These are phyloP conservation scores for Aquilaria agallochum DNA, from an alignment of 441 rosid genomes.

Conservation along the genomic window DNA sequence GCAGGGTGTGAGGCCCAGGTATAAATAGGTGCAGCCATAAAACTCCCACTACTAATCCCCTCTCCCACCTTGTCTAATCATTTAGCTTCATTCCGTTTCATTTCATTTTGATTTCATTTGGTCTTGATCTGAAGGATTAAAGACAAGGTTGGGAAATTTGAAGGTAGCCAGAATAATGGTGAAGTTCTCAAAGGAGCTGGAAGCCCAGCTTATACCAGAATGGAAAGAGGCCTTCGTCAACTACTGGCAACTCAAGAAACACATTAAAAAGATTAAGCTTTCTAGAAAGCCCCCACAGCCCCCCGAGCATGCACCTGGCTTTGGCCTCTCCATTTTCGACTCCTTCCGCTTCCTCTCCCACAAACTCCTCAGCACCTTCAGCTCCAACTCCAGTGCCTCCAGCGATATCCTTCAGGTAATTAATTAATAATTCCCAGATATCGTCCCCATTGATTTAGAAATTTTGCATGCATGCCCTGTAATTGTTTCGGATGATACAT, in stretches of 20 bases:
- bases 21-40: too few relatives aligned
- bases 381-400: conserved; percentile 9
- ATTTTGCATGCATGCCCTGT: conserved; percentile 6
- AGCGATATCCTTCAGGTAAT: conserved; percentile 65
- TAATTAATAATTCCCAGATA: not conserved
- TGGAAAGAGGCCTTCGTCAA: conserved; percentile 97
- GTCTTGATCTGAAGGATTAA: too few relatives aligned
- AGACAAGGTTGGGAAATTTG: too few relatives aligned
- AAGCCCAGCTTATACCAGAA: conserved; percentile 95
- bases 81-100: too few relatives aligned
- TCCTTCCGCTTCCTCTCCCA: conserved; percentile 38
- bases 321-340: conserved; percentile 51
- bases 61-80: too few relatives aligned
- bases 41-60: too few relatives aligned
- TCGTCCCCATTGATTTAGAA: conserved; percentile 8
- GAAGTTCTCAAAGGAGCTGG: conserved; percentile 95
- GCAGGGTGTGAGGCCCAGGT: too few relatives aligned
- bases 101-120: too few relatives aligned
- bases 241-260: conserved; percentile 88
- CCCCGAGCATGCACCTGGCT: conserved; percentile 23
- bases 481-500: too few relatives aligned
- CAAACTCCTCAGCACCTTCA: conserved; percentile 23
- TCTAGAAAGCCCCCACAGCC: conserved; percentile 38
- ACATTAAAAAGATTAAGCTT: conserved; percentile 68
- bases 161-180: conserved; percentile 42